A percentile compares a stretch with the other conserved stretches of the same genome.
These are phyloP conservation scores for Xylariales sp. DNA, from an alignment of 2,329 filamentous ascomycete species.

Conservation along the genomic window DNA sequence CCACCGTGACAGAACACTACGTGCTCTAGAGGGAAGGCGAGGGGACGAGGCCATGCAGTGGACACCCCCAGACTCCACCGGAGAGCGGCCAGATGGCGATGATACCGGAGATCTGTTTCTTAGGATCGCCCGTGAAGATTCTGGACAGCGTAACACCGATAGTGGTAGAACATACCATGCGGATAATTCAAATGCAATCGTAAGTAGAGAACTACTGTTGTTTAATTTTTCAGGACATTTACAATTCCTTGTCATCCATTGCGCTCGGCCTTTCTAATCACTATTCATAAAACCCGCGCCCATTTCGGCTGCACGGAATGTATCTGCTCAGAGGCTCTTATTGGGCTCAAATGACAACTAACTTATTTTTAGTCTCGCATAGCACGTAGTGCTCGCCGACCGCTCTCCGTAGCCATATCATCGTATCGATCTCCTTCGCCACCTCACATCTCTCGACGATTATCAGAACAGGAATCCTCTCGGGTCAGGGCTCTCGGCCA, in stretches of 20 bases:
- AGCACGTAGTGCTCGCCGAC: conserved; percentile 62
- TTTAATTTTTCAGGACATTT: conserved; percentile 29
- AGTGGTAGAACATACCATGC: conserved; percentile 48
- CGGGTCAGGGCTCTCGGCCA: conserved; percentile 55
- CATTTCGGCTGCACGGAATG: background rate
- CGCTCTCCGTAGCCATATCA: conserved; percentile 64
- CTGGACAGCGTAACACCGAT: conserved; percentile 53
- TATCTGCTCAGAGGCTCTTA: background rate
- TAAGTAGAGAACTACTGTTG: conserved; percentile 54
- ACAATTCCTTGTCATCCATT: conserved; percentile 16
- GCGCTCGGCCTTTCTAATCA: conserved; percentile 6
- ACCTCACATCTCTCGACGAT: conserved; percentile 62
- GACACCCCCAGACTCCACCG: conserved; percentile 56
- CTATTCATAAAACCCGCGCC: background rate
- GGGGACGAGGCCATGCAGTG: conserved; percentile 54
- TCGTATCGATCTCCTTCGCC: conserved; percentile 61
- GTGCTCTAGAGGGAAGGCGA: conserved; percentile 61
- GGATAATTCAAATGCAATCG: conserved; percentile 57
- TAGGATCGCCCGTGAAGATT: conserved; percentile 67
- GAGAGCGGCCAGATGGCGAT: conserved; percentile 57
- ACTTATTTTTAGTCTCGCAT: conserved; percentile 59
- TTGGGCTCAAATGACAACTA: conserved; percentile 26
- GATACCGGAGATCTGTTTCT: conserved; percentile 70
- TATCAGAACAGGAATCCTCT: conserved; percentile 65
- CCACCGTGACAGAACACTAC: conserved; percentile 62